Evolutionary conservation across 2,329 filamentous ascomycete species (phyloP).

Genomic region (Ophiostoma perfectum): DNA sequence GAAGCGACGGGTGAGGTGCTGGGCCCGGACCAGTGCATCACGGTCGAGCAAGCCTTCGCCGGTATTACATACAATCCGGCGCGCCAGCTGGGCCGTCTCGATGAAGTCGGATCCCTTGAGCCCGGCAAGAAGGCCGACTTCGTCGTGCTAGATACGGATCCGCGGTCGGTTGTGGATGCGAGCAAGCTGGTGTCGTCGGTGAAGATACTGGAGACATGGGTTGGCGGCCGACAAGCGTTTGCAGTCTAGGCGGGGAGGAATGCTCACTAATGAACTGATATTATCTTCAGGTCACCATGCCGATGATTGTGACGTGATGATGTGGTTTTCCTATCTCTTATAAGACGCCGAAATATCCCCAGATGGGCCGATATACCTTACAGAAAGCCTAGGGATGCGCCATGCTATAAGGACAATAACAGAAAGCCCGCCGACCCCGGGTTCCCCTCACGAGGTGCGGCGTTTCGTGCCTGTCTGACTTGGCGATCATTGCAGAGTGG

Average conservation of each 20-base stretch:
- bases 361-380: not conserved
- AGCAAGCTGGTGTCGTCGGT: conserved; percentile 11
- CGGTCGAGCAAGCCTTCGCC: conserved; percentile 22
- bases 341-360: not conserved
- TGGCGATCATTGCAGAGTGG: not conserved
- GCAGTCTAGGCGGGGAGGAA: not conserved
- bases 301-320: not conserved
- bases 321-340: not conserved
- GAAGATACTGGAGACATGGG: conserved; percentile 21
- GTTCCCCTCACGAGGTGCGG: too few relatives aligned
- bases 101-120: conserved; percentile 23
- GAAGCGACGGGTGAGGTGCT: conserved; percentile 21
- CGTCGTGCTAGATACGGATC: conserved; percentile 22
- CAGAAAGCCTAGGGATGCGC: not conserved
- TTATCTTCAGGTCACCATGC: not conserved
- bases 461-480: not conserved
- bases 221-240: conserved; percentile 10
- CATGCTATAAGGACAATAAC: not conserved
- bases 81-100: conserved; percentile 19
- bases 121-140: conserved; percentile 24
- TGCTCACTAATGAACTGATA: not conserved
- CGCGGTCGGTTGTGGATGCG: conserved; percentile 9
- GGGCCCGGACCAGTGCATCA: conserved; percentile 20
- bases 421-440: not conserved
- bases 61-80: conserved; percentile 23